Evolutionary conservation across 169 alveolate species (phyloP), one percentile per base, ranked within the genome.

Genomic region (Cryptosporidium bovis): DNA sequence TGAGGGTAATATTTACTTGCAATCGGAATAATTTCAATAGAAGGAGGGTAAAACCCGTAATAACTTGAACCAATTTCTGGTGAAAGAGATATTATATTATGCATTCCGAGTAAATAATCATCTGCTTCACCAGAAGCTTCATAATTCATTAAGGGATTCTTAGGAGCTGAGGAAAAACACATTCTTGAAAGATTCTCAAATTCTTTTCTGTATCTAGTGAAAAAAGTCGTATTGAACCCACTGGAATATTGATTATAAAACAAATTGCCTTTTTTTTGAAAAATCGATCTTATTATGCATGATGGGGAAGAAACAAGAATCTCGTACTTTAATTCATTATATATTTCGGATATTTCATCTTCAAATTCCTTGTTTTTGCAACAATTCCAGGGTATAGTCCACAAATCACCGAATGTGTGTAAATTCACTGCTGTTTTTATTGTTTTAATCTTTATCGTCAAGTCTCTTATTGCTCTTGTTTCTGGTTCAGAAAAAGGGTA

Each of bases 41-140:
- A 40, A 24, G 87, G 87, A 13, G 87, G 87, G 29, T 90, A 90
- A 66, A 90, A 90, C 24, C 84, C 90, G 60, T 51, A 71, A 7
- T 67, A 65, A 20, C 83, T 91, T 15, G 84, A 48, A 5, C 97
- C 97, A 18, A 95, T 83, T 68, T 95, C 97, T 27, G 96, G 96
- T 44, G 95, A 92, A 55, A 91, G 66, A 31, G 95, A 68, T 34
- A 95, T 64, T 16, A 93, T 91, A 40, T 82, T 83, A 31, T 85
- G 89, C 67, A 83, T 91, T 12, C 91, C 93, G 33, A 92, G 90
- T 91, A 95, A 90, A 94, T 95, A 95, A 90, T 95, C 97, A 40
- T 93, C 94, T 3, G 96, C 96, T 65, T 93, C 97, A 1, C 95
- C 96, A 71, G 93, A 91, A n/a, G 97, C 91, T 48, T 58, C 90